Percentiles rank a stretch among this genome's conserved stretches.
phyloP scores from a whole-genome alignment of 805 yeast species.

The Naumovozyma castellii region DNA sequence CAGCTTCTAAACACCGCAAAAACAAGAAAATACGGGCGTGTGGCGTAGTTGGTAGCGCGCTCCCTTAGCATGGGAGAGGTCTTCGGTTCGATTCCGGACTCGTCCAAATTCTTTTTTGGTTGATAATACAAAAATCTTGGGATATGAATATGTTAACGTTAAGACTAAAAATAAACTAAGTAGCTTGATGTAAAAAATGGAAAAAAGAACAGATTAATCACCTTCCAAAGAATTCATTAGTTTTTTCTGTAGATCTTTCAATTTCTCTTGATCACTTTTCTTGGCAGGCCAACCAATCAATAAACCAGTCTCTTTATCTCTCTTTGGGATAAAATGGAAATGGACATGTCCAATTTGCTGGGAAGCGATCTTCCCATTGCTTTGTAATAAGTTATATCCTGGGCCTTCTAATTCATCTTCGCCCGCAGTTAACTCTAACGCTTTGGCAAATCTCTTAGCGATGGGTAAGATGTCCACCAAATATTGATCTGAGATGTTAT shows the following conservation, averaged over 20 bases:
- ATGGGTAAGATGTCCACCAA: slow-evolving; percentile 81
- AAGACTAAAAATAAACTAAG: too few relatives aligned
- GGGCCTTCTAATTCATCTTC: slow-evolving; percentile 35
- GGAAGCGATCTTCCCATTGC: slow-evolving; percentile 90
- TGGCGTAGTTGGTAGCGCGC: slow-evolving; percentile 80
- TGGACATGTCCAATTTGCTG: slow-evolving; percentile 94
- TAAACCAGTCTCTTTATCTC: slow-evolving; percentile 60
- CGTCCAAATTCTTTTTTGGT: slow-evolving; percentile 39
- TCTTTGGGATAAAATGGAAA: slow-evolving; percentile 91
- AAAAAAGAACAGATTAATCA: too few relatives aligned
- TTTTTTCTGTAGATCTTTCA: slow-evolving; percentile 47
- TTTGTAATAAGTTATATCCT: slow-evolving; percentile 81
- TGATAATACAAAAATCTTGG: too few relatives aligned
- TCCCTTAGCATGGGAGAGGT: slow-evolving; percentile 74
- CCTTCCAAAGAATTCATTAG: not conserved
- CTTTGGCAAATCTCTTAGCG: slow-evolving; percentile 75
- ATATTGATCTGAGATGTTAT: slow-evolving; percentile 84
- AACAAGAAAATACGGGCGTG: too few relatives aligned
- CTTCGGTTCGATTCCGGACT: slow-evolving; percentile 75
- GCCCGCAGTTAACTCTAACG: slow-evolving; percentile 46
- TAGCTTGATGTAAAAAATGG: too few relatives aligned
- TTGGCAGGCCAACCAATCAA: slow-evolving; percentile 88
- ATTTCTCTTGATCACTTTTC: slow-evolving; percentile 59
- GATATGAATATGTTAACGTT: too few relatives aligned
- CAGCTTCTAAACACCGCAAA: too few relatives aligned